phyloP scores from a whole-genome alignment of 2,329 filamentous ascomycete genomes.

The Chalara sp. region DNA sequence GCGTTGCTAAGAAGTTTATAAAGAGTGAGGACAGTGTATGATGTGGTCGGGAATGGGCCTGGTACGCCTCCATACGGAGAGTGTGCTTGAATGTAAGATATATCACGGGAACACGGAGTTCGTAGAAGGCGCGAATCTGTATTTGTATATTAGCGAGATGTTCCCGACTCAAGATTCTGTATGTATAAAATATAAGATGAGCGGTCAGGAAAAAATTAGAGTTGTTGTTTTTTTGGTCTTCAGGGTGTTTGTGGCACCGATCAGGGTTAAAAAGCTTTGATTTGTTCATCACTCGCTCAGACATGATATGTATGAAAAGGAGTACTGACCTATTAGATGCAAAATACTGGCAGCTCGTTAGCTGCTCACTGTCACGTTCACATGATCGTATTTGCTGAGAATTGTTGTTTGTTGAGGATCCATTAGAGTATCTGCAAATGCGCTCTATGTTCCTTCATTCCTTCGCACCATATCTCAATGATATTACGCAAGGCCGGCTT shows the following conservation, averaged over 20 bases:
- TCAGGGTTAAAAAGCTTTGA: constrained; percentile 35
- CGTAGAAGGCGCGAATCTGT: constrained; percentile 33
- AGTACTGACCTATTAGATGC: not conserved
- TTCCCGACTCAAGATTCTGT: constrained; percentile 26
- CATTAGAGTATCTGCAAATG: constrained; percentile 19
- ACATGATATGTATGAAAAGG: not conserved
- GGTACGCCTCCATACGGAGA: too few species aligned
- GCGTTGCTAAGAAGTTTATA: constrained; percentile 44
- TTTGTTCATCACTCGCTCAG: constrained; percentile 23
- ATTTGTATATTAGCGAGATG: constrained; percentile 44
- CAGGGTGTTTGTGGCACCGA: constrained; percentile 25
- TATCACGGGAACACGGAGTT: not conserved
- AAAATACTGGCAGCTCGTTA: constrained; percentile 3
- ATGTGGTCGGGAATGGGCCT: not conserved
- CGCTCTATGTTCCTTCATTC: constrained; percentile 18
- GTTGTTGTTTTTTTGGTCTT: constrained; percentile 32
- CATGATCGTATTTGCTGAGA: constrained; percentile 6
- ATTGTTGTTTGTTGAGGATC: constrained; percentile 10
- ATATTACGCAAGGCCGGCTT: constrained; percentile 26
- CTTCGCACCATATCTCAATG: constrained; percentile 10
- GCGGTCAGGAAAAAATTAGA: constrained; percentile 36
- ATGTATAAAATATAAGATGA: constrained; percentile 34
- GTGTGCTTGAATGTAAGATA: too few species aligned
- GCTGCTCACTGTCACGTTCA: constrained; percentile 4
- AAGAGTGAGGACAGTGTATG: constrained; percentile 6